Conservation (phyloP, 2,329 filamentous ascomycete genomes). For the Cladosporium sp. region DNA sequence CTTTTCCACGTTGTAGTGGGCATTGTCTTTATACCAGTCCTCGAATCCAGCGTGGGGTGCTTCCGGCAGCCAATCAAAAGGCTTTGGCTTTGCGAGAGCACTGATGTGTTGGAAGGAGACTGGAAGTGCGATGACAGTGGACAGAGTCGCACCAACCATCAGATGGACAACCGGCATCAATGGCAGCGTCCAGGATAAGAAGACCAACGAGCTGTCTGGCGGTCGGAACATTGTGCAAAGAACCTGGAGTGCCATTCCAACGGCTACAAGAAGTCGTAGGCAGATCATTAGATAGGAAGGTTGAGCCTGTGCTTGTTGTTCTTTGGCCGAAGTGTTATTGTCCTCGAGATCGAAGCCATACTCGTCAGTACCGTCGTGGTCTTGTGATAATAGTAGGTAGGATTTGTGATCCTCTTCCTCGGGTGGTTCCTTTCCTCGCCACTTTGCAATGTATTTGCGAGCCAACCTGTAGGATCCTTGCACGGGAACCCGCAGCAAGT, state of each 20-base stretch:
- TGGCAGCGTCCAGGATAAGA: conserved; percentile 9
- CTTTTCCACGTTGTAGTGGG: conserved; percentile 29
- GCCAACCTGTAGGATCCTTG: not conserved
- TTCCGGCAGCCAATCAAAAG: conserved; percentile 7
- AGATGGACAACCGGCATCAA: conserved; percentile 10
- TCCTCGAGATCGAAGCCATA: conserved; percentile 10
- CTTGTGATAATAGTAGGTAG: conserved; percentile 10
- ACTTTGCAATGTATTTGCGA: not conserved
- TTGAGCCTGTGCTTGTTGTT: not conserved
- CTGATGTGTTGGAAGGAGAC: conserved; percentile 9
- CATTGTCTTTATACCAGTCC: conserved; percentile 8
- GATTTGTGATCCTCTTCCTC: conserved; percentile 6
- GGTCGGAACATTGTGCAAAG: conserved; percentile 12
- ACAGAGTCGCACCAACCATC: conserved; percentile 10
- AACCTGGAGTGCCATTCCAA: conserved; percentile 9
- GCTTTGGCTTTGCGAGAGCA: conserved; percentile 1
- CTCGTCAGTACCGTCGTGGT: conserved; percentile 6
- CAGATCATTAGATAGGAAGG: conserved; percentile 6
- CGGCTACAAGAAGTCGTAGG: not conserved
- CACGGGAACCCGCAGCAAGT: conserved; percentile 3
- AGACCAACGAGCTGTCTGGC: conserved; percentile 9
- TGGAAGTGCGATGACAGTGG: conserved; percentile 7
- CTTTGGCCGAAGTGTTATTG: not conserved
- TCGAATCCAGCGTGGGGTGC: conserved; percentile 9
- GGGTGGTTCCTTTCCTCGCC: conserved; percentile 7